These are phyloP conservation scores for Lodderomyces metapsilosis DNA, from an alignment of 1,139 yeast species.

Conservation along the genomic window DNA sequence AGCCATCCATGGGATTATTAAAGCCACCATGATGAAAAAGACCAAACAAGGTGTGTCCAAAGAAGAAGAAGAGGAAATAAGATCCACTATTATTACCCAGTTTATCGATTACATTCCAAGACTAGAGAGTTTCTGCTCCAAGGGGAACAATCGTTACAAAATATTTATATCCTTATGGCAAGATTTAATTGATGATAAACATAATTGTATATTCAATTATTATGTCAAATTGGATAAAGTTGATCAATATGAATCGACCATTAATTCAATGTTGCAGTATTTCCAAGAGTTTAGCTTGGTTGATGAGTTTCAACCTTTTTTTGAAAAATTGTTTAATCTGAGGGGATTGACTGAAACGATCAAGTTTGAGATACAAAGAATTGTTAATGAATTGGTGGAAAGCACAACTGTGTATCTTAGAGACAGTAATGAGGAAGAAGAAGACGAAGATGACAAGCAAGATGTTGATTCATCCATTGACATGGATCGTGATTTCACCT, in stretches of 20 bases:
- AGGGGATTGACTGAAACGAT: slow-evolving; percentile 23
- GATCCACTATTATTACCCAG: slow-evolving; percentile 19
- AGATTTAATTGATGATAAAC: slow-evolving; percentile 19
- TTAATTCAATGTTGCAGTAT: slow-evolving; percentile 23
- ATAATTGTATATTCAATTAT: slow-evolving; percentile 16
- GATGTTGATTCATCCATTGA: background rate
- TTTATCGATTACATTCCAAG: slow-evolving; percentile 24
- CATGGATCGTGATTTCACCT: background rate
- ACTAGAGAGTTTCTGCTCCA: slow-evolving; percentile 22
- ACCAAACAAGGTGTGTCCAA: slow-evolving; percentile 10
- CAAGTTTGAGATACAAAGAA: slow-evolving; percentile 24
- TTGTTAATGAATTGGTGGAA: slow-evolving; percentile 21
- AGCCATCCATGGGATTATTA: slow-evolving; percentile 26
- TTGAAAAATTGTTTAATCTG: slow-evolving; percentile 14
- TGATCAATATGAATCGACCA: slow-evolving; percentile 27
- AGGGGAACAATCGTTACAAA: slow-evolving; percentile 18
- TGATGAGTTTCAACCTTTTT: slow-evolving; percentile 18
- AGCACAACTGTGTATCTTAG: slow-evolving; percentile 8
- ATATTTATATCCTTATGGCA: slow-evolving; percentile 34
- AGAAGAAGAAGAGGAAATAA: slow-evolving; percentile 14
- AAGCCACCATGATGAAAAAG: slow-evolving; percentile 19
- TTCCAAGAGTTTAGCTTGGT: slow-evolving; percentile 21
- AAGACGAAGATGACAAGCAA: background rate
- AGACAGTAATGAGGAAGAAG: slow-evolving; percentile 10
- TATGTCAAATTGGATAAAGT: slow-evolving; percentile 26